phyloP scores from a whole-genome alignment of 2,329 filamentous ascomycete species.

The Pseudocercospora pini-densiflorae region DNA sequence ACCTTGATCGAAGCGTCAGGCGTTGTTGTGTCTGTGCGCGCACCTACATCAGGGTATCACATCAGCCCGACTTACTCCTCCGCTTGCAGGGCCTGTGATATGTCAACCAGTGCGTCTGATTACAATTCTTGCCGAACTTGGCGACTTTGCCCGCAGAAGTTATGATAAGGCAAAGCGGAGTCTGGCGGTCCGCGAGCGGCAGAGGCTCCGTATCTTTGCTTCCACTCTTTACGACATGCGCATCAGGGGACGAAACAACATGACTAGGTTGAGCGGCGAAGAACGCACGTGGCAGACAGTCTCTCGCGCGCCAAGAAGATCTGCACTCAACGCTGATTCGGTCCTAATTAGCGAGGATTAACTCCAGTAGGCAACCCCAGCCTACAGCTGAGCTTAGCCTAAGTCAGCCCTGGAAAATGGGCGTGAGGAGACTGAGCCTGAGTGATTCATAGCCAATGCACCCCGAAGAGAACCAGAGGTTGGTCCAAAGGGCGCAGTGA shows the following conservation, averaged over 20 bases:
- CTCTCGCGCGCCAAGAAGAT: background rate
- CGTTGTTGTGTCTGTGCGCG: background rate
- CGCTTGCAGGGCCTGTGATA: background rate
- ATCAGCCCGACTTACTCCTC: slow-evolving; percentile 6
- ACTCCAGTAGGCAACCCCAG: background rate
- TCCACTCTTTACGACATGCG: background rate
- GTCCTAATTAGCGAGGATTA: background rate
- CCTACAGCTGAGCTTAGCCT: background rate
- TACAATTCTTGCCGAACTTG: slow-evolving; percentile 11
- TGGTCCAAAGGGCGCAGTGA: background rate
- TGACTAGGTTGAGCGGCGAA: background rate
- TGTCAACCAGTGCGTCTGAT: slow-evolving; percentile 3
- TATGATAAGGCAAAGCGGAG: background rate
- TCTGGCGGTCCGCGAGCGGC: background rate
- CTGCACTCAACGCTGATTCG: background rate
- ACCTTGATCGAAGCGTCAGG: background rate
- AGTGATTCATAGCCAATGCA: background rate
- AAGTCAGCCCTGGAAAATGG: background rate
- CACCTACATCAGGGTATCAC: slow-evolving; percentile 4
- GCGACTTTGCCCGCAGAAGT: background rate
- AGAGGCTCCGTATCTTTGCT: background rate
- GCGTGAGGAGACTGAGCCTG: background rate
- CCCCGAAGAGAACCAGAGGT: background rate
- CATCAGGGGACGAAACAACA: background rate
- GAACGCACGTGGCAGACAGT: background rate